Evolutionary conservation across 495 filamentous ascomycete genomes (phyloP).

Genomic region (Parathielavia hyrcaniae): DNA sequence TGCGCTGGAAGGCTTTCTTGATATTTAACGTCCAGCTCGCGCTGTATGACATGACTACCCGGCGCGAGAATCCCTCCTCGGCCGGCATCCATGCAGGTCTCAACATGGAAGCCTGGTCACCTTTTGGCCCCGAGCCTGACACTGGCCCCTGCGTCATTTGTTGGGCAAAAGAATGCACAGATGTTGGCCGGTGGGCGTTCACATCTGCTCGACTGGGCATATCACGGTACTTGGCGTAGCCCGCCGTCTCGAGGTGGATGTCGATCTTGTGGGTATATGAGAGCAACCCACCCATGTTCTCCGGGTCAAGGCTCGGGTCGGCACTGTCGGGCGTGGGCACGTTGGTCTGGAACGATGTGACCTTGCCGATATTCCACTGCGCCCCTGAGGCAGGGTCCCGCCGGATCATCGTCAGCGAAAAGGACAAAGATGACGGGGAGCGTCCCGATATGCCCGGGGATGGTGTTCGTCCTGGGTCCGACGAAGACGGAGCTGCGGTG

Average conservation of each 20-base stretch:
- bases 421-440: constrained; percentile 28
- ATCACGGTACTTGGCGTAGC: constrained; percentile 46
- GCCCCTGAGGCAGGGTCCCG: constrained; percentile 70
- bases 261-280: constrained; percentile 37
- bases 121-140: constrained; percentile 5
- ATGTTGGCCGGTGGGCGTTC: constrained; percentile 30
- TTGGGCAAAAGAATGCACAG: constrained; percentile 27
- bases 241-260: constrained; percentile 43
- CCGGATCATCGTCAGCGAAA: constrained; percentile 78
- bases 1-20: constrained; percentile 37
- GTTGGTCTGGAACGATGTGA: constrained; percentile 48
- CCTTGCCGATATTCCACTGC: constrained; percentile 85
- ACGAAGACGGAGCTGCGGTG: background rate
- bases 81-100: background rate
- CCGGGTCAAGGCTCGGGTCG: constrained; percentile 26
- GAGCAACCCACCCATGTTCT: constrained; percentile 49
- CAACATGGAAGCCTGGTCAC: background rate
- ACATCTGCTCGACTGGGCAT: constrained; percentile 37
- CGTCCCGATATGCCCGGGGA: constrained; percentile 11
- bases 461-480: background rate
- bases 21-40: constrained; percentile 39
- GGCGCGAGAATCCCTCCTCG: constrained; percentile 41
- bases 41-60: constrained; percentile 47
- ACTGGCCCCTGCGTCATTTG: constrained; percentile 15
- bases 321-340: constrained; percentile 29